Evolutionary conservation across 176 grass and related monocot species (phyloP).

Genomic region (Puccinellia tenuiflora): DNA sequence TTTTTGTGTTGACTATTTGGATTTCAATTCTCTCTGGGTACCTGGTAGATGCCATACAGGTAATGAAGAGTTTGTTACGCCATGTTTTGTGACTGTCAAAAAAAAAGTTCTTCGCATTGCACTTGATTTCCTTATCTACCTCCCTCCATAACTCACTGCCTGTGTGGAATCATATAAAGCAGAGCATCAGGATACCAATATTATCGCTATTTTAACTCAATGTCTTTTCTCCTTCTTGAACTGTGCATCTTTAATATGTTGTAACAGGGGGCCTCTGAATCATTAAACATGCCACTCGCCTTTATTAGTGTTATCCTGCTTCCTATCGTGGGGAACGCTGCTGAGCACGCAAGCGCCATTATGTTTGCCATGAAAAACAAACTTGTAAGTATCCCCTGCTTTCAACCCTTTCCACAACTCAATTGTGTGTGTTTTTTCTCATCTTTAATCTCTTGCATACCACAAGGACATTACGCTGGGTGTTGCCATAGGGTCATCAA

Average conservation of each 20-base stretch:
- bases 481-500: slow-evolving; percentile 96
- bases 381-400: slow-evolving; percentile 50
- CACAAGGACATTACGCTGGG: slow-evolving; percentile 89
- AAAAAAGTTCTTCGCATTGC: background rate
- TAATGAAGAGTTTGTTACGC: slow-evolving; percentile 25
- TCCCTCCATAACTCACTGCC: background rate
- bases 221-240: slow-evolving; percentile 1
- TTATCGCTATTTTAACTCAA: background rate
- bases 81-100: slow-evolving; percentile 14
- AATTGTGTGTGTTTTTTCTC: background rate
- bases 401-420: slow-evolving; percentile 12
- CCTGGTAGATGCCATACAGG: slow-evolving; percentile 97
- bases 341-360: slow-evolving; percentile 98
- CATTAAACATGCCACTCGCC: slow-evolving; percentile 79
- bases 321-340: slow-evolving; percentile 96
- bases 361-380: slow-evolving; percentile 99
- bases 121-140: background rate
- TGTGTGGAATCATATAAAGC: background rate
- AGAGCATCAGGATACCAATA: background rate
- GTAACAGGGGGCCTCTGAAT: slow-evolving; percentile 86
- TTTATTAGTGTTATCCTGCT: slow-evolving; percentile 99
- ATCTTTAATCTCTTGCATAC: slow-evolving; percentile 16
- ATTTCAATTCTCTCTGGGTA: slow-evolving; percentile 95
- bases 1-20: slow-evolving; percentile 88
- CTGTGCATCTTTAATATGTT: slow-evolving; percentile 28